phyloP scores from a whole-genome alignment of 1,139 yeast species.

The Scheffersomyces segobiensis region DNA sequence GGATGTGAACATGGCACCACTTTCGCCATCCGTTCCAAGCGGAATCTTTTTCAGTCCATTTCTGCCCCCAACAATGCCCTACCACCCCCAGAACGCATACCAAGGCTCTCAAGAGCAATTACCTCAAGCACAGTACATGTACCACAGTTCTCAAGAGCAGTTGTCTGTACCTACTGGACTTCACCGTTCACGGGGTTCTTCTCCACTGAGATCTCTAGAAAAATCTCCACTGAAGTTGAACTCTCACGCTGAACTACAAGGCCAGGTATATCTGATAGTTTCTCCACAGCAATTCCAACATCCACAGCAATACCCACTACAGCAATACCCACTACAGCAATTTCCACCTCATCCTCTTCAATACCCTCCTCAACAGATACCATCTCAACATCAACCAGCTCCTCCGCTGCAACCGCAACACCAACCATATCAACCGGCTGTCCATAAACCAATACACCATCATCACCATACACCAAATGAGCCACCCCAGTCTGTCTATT shows the following conservation, averaged over 20 bases:
- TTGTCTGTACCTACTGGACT: not conserved
- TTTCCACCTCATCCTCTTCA: slow-evolving; percentile 12
- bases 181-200: not conserved
- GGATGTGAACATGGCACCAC: not conserved
- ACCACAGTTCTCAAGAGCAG: not conserved
- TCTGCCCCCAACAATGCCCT: not conserved
- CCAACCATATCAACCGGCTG: not conserved
- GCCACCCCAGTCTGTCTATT: slow-evolving; percentile 6
- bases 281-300: slow-evolving; percentile 3
- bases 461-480: slow-evolving; percentile 5
- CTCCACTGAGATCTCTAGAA: not conserved
- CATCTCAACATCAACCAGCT: slow-evolving; percentile 7
- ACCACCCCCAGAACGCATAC: not conserved
- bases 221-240: not conserved
- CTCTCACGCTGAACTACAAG: not conserved
- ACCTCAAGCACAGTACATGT: not conserved
- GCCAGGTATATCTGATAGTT: not conserved
- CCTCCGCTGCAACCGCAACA: slow-evolving; percentile 7
- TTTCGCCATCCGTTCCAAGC: not conserved
- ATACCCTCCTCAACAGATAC: slow-evolving; percentile 7
- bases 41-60: not conserved
- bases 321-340: slow-evolving; percentile 7
- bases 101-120: not conserved
- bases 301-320: not conserved
- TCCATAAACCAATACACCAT: slow-evolving; percentile 1